Evolutionary conservation across 2,329 filamentous ascomycete species (phyloP), one percentile per base, ranked within the genome.

Genomic region (Teratosphaeria viscida): DNA sequence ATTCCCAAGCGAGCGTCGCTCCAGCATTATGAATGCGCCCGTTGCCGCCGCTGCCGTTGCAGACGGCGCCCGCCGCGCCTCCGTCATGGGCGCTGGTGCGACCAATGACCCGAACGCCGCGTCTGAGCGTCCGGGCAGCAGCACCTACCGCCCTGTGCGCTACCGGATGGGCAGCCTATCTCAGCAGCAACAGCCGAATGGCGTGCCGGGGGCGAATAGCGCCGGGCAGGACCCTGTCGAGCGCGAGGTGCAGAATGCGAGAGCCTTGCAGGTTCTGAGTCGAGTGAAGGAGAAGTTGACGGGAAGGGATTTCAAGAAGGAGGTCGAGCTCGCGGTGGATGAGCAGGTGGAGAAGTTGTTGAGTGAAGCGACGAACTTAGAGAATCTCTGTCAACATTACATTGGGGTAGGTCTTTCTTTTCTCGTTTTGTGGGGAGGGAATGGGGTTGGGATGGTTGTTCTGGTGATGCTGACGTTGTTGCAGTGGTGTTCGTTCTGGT

Each of bases 311-410:
- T 99, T 99, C 75, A 92, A 90, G 74, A 82, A 85, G 2, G 82
- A 83, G 54, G 88, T 95, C 68, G 92, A 97, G 76, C 81, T 99
- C 63, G 87, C 86, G 60, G 86, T 95, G 26, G 85, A 89, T 59
- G 85, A 85, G 62, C 94, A 99, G 76, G 95, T 99, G 5, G 92
- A 96, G 75, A 92, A 95, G 74, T 78, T 99, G 68, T 88, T 99
- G 67, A 87, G 88, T 62, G 92, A 99, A 78, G 94, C 94, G 26
- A 99, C 94, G 6, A 96, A 94, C 71, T 80, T 97, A 68, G 94
- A 97, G 81, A 97, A 97, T 73, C 79, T 99, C 62, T 99, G 94
- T 73, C 94, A 97, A 79, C 94, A 97, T 78, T 99, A 96, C 74
- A 96, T 97, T 68, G 94, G 94, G 37, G 57, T 57, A 60, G 54